Evolutionary conservation across 2,329 filamentous ascomycete genomes (phyloP), one percentile per base, ranked within the genome.

Genomic region (Ceratocystis albifundus): DNA sequence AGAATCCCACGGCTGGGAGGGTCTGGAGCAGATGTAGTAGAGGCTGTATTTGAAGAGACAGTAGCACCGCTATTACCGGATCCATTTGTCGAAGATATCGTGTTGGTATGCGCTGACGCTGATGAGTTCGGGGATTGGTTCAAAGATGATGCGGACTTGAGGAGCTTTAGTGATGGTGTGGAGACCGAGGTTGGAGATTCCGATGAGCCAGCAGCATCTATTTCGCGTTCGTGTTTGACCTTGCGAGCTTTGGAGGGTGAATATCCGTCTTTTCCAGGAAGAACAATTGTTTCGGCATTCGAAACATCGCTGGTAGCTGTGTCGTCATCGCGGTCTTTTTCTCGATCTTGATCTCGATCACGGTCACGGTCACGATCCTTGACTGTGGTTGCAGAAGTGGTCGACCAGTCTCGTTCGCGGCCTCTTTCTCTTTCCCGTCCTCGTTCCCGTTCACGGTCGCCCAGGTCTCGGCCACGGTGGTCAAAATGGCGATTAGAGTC

Each of bases 251-350:
- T 87, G 68, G 83, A 82, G 0, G 84, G 84, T 28, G 84, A 87
- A 71, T 84, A 77, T 48, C 83, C 83, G 72, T 87, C 82, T 72
- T 86, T 87, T 32, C 83, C 84, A 10, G 84, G 80, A 44, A 88
- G 74, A 45, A 89, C 85, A 69, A 88, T 87, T 15, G 86, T 89
- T 75, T 89, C 86, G 62, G 86, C 86, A 72, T 89, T 86, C 1
- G 86, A 89, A 71, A 86, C 85, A 67, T 77, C 76, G 25, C 73
- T 74, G 65, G 71, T 74, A 50, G 69, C 72, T 68, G 78, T 76
- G 57, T 79, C 77, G 66, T 81, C 78, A 64, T 75, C 72, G 22
- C 64, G 64, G 12, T 68, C 66, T 50, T 28, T 63, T 36, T 65
- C 53, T 17, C 44, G 30, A 12, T 66, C 66, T 20, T 59, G 32